Evolutionary conservation across 2,329 filamentous ascomycete species (phyloP).

Genomic region (Fusarium sp.): DNA sequence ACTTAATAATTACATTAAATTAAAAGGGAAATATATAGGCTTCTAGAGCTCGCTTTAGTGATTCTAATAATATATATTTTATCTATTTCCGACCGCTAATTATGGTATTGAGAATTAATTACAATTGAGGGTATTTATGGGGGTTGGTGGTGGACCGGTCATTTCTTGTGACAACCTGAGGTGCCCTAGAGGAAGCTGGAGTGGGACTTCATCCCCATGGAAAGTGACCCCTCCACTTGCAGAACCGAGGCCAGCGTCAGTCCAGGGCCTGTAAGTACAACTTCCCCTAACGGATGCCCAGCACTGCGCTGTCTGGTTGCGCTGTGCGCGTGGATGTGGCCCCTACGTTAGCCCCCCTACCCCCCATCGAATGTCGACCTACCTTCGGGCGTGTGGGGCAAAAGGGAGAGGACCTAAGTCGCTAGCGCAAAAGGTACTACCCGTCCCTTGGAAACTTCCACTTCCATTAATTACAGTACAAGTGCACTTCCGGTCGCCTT

Average conservation of each 20-base stretch:
- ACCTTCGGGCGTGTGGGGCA: slow-evolving; percentile 20
- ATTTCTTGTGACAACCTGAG: too few relatives aligned
- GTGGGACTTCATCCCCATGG: background rate
- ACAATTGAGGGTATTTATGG: too few relatives aligned
- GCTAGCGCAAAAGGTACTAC: slow-evolving; percentile 30
- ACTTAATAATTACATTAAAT: too few relatives aligned
- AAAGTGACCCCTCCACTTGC: slow-evolving; percentile 13
- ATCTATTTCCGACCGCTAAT: too few relatives aligned
- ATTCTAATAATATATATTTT: too few relatives aligned
- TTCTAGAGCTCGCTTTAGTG: too few relatives aligned
- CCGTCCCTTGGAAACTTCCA: slow-evolving; percentile 39
- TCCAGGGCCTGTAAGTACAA: background rate
- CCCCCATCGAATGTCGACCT: background rate
- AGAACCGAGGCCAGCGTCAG: too few relatives aligned
- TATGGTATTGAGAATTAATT: too few relatives aligned
- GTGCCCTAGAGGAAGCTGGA: slow-evolving; percentile 26
- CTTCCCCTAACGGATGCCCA: background rate
- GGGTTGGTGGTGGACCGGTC: too few relatives aligned
- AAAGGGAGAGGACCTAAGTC: slow-evolving; percentile 26
- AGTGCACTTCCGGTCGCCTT: slow-evolving; percentile 6
- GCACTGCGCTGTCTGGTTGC: slow-evolving; percentile 7
- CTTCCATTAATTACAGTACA: slow-evolving; percentile 38
- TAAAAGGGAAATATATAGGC: too few relatives aligned
- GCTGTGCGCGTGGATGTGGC: slow-evolving; percentile 25
- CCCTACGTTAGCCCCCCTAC: too few relatives aligned